Percentiles rank a stretch among this genome's conserved stretches.
Evolutionary conservation across 345 rosid genomes (phyloP).

Genomic region (Salix koriyanagi): DNA sequence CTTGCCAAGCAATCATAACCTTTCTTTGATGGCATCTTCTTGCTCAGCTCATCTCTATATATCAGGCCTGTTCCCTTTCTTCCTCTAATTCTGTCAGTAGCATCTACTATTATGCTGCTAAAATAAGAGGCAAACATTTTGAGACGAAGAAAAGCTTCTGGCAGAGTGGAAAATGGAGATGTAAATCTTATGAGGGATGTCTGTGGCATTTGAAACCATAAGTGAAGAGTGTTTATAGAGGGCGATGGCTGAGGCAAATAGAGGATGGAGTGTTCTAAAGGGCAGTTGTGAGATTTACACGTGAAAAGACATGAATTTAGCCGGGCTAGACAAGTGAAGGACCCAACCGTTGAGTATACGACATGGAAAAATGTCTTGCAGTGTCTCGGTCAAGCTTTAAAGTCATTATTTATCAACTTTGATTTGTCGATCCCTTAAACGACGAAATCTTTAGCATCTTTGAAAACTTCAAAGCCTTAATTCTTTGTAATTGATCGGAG

Average conservation of each 20-base stretch:
- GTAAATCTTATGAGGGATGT: neutral
- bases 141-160: no score
- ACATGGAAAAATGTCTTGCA: neutral
- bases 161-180: neutral
- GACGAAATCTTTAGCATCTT: neutral
- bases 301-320: neutral
- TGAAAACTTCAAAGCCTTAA: neutral
- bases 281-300: neutral
- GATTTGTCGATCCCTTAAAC: neutral
- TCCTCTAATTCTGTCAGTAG: neutral
- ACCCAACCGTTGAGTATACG: neutral
- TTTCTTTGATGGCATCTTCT: slow-evolving; percentile 19
- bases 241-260: neutral
- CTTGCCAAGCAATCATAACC: neutral
- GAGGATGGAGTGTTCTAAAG: neutral
- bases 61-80: slow-evolving; percentile 11
- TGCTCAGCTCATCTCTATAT: slow-evolving; percentile 28
- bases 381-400: neutral
- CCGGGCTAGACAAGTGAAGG: neutral
- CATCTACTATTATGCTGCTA: neutral
- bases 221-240: neutral
- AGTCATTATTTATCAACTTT: neutral
- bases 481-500: no score
- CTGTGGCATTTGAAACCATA: neutral
- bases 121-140: neutral